Evolutionary conservation across 345 rosid species (phyloP).

Genomic region (Salix viminalis): DNA sequence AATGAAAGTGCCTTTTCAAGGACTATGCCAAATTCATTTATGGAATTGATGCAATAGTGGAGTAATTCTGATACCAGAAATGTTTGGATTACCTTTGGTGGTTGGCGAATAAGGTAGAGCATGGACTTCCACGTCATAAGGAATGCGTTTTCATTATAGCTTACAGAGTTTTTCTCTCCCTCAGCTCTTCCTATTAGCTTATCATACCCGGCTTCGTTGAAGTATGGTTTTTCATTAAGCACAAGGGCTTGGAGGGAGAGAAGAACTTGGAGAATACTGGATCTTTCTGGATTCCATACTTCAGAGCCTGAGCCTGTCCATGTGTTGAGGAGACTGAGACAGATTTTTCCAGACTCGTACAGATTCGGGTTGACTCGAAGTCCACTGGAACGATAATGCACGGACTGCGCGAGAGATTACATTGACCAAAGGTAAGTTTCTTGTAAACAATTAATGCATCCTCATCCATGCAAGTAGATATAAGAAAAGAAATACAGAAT

Average conservation of each 20-base stretch:
- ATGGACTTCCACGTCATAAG: slow-evolving; percentile 82
- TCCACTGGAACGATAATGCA: slow-evolving; percentile 82
- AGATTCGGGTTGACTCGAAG: slow-evolving; percentile 86
- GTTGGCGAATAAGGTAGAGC: slow-evolving; percentile 60
- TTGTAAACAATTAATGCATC: background rate
- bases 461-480: background rate
- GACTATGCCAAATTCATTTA: background rate
- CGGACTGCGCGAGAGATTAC: slow-evolving; percentile 44
- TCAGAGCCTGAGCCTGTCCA: slow-evolving; percentile 88
- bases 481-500: background rate
- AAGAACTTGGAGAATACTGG: slow-evolving; percentile 86
- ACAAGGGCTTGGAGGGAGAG: slow-evolving; percentile 95
- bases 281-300: slow-evolving; percentile 78
- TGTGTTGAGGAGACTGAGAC: slow-evolving; percentile 87
- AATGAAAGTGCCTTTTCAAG: background rate
- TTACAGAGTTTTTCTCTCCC: slow-evolving; percentile 86
- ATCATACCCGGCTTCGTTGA: slow-evolving; percentile 93
- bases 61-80: background rate
- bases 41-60: background rate
- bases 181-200: slow-evolving; percentile 73
- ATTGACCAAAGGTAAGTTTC: background rate
- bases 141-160: slow-evolving; percentile 83
- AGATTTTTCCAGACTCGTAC: slow-evolving; percentile 85
- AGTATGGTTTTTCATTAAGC: slow-evolving; percentile 94
- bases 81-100: slow-evolving; percentile 59